Evolutionary conservation across 2,329 filamentous ascomycete genomes (phyloP), one percentile per base, ranked within the genome.

Genomic region (Clonostachys byssicola): DNA sequence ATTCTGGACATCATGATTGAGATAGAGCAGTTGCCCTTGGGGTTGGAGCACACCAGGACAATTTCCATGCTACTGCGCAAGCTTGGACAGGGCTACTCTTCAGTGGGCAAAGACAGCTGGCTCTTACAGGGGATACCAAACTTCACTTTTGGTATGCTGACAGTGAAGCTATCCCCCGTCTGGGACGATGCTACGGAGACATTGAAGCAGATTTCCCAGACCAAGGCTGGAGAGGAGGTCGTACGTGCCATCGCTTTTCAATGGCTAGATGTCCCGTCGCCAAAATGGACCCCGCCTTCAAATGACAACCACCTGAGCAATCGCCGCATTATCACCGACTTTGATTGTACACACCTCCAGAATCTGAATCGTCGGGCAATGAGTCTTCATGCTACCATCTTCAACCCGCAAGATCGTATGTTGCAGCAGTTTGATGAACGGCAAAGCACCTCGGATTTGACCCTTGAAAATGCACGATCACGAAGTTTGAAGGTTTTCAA

Each of bases 131-230:
- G 90, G 7, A 78, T 97, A 33, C 88, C 92, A 1, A 77, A 81
- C 1, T 97, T 92, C 58, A 84, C 90, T 56, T 96, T 96, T 56
- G 94, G 94, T 43, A 79, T 96, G 66, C 77, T 97, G 50, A 94
- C 92, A 1, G 83, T 95, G 43, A 89, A 87, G 55, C 75, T 96
- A 53, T 81, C 91, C 1, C 90, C 90, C 35, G 74, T 95, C 6
- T 96, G 92, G 89, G 89, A 95, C 50, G 89, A 95, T 57, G 81
- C 89, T 1, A 82, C 86, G 44, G 79, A 83, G 47, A 83, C 88
- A 1, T 69, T 99, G 58, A 87, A 89, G 58, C 77, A 85, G 45
- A 83, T 99, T 46, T 80, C 84, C 17, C 78, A 88, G 54, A 78
- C 77, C 18, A 85, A 86, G 53, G 66, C 71, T 38, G 90, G 89